Percentiles rank a stretch among this genome's conserved stretches.
phyloP scores from a whole-genome alignment of 768 basidiomycete genomes.

The Xanthoconium purpureum region DNA sequence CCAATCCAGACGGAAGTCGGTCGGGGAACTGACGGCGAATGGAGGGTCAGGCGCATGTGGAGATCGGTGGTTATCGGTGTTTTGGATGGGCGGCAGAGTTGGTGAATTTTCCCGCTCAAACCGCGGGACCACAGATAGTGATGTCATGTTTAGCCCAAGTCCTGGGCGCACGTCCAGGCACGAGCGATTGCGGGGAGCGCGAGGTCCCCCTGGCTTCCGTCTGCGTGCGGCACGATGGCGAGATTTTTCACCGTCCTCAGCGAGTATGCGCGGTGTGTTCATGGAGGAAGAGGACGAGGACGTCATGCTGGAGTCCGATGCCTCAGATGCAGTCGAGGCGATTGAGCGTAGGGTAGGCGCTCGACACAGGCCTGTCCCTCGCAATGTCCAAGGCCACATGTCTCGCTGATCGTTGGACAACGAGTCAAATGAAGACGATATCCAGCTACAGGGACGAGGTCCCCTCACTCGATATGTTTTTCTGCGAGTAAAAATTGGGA shows the following conservation, averaged over 20 bases:
- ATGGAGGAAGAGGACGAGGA: slow-evolving; percentile 13
- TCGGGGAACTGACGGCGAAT: slow-evolving; percentile 7
- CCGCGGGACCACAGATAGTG: slow-evolving; percentile 6
- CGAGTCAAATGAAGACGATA: slow-evolving; percentile 14
- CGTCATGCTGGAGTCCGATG: slow-evolving; percentile 12
- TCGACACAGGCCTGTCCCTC: slow-evolving; percentile 12
- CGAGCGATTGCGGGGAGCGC: slow-evolving; percentile 14
- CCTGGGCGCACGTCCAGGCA: slow-evolving; percentile 6
- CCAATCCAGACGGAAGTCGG: slow-evolving; percentile 28
- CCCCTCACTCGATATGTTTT: slow-evolving; percentile 23
- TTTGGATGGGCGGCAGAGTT: slow-evolving; percentile 2
- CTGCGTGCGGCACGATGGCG: slow-evolving; percentile 6
- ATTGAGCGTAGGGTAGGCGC: slow-evolving; percentile 14
- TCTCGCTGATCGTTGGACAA: slow-evolving; percentile 13
- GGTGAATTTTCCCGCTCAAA: neutral
- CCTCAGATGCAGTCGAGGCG: slow-evolving; percentile 5
- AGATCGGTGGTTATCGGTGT: neutral
- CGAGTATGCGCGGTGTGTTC: neutral
- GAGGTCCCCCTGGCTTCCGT: slow-evolving; percentile 29
- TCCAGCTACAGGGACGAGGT: slow-evolving; percentile 31
- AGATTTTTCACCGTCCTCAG: slow-evolving; percentile 4
- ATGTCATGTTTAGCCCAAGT: slow-evolving; percentile 22
- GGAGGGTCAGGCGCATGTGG: slow-evolving; percentile 1
- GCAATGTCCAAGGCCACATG: slow-evolving; percentile 17
- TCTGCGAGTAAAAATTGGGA: slow-evolving; percentile 4